Base-by-base conservation (phyloP, 2,329 filamentous ascomycete species). In the Hypoxylon sp. region DNA sequence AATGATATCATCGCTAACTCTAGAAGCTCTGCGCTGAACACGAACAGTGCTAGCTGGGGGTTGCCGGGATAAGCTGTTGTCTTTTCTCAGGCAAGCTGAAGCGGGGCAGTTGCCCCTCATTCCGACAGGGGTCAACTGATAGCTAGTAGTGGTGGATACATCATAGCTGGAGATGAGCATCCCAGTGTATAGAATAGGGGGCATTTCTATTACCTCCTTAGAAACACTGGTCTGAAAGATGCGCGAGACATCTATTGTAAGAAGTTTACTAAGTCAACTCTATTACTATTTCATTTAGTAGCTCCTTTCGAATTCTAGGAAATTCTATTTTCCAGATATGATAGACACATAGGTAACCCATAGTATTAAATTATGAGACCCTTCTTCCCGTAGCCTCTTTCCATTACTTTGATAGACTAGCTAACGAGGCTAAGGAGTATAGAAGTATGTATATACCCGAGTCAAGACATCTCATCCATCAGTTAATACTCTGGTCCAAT, bases 401-500 rank as follows among this genome's bases (percentile, higher is more conserved):
- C 17, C 23, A 46, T 46, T 21, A 14, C 6, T 28, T 28, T 17
- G 2, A 41, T 28, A 36, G 2, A 6, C 10, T 1, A 21, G 19
- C 28, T 41, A 56, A 14, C 38, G 6, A 23, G 13, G 28, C n/a
- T 60, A 19, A 55, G n/a, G n/a, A n/a, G 28, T 48, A 38, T 49
- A 17, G 36, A 43, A 19, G 19, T 13, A 25, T 28, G 45, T 25
- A 59, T 38, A 36, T 53, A 6, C n/a, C 23, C 23, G 48, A n/a
- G 50, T 30, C 34, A 46, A 64, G 30, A 58, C 19, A 45, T 32
- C 51, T 70, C 55, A 75, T 7, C 71, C 74, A 64, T 86, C 83
- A 1, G 82, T 78, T 38, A 91, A 75, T 45, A 90, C 83, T 66
- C 87, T 81, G 1, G 89, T 90, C 87, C 96, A 99, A 83, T 99